Percentiles rank a stretch among this genome's conserved stretches.
These are phyloP conservation scores for Globisporangium yorkense DNA, from an alignment of 352 stramenopile species.

Conservation along the genomic window DNA sequence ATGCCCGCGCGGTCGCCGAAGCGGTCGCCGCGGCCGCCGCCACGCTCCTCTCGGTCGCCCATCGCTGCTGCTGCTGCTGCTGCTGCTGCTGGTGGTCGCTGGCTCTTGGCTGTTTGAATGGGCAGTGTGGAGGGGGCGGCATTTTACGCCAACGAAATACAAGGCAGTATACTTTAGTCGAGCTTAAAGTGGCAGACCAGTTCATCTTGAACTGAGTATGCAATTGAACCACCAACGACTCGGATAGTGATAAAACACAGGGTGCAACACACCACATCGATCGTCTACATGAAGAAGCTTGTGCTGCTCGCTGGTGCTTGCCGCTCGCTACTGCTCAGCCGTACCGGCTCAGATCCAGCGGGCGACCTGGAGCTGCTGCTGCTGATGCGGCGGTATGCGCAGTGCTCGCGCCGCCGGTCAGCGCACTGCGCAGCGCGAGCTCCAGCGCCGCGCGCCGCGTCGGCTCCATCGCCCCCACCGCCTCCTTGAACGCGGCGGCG, in stretches of 20 bases:
- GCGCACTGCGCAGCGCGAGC: slow-evolving; percentile 32
- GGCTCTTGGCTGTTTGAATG: background rate
- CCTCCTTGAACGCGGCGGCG: slow-evolving; percentile 43
- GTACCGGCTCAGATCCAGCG: slow-evolving; percentile 51
- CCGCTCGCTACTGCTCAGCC: slow-evolving; percentile 11
- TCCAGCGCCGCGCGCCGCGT: slow-evolving; percentile 32
- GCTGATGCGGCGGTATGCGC: background rate
- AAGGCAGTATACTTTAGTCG: background rate
- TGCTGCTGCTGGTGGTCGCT: background rate
- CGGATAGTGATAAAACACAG: no score
- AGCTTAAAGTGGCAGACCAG: background rate
- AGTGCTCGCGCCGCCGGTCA: slow-evolving; percentile 17
- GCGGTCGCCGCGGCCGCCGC: slow-evolving; percentile 10
- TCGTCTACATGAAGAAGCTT: no score
- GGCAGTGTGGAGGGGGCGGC: no score
- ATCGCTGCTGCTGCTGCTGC: slow-evolving; percentile 1
- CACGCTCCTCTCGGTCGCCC: slow-evolving; percentile 9
- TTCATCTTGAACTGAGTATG: no score
- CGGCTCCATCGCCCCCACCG: slow-evolving; percentile 35
- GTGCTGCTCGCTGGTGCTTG: no score
- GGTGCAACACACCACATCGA: no score
- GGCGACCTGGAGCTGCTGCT: slow-evolving; percentile 6
- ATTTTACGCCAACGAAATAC: background rate
- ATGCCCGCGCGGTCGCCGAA: slow-evolving; percentile 68
- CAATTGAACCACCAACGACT: no score